phyloP scores from a whole-genome alignment of 2,329 filamentous ascomycete species.

The Colletotrichum graminicola region DNA sequence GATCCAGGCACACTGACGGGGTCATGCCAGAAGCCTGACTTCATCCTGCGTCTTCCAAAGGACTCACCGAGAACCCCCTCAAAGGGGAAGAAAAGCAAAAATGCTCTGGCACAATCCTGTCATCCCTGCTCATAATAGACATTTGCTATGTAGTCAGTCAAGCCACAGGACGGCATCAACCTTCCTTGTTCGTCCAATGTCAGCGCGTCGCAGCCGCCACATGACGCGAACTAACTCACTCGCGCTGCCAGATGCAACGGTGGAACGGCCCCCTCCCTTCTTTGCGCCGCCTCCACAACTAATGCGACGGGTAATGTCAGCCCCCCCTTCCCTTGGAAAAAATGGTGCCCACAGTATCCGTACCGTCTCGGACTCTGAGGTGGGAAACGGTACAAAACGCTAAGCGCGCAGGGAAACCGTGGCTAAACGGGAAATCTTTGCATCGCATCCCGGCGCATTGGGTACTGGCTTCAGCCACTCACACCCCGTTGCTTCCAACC shows the following conservation, averaged over 20 bases:
- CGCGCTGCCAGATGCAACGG: slow-evolving; percentile 38
- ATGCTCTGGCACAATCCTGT: not conserved
- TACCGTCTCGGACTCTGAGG: slow-evolving; percentile 26
- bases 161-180: slow-evolving; percentile 33
- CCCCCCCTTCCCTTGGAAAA: not conserved
- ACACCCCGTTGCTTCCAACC: slow-evolving; percentile 8
- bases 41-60: slow-evolving; percentile 23
- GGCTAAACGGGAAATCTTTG: slow-evolving; percentile 25
- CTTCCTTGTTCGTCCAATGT: slow-evolving; percentile 31
- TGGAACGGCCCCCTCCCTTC: slow-evolving; percentile 33
- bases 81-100: slow-evolving; percentile 1
- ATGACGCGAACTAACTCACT: slow-evolving; percentile 24
- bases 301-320: slow-evolving; percentile 7
- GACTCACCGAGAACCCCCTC: slow-evolving; percentile 14
- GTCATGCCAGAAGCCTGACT: slow-evolving; percentile 29
- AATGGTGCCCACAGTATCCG: slow-evolving; percentile 15
- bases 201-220: slow-evolving; percentile 29
- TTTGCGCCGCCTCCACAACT: slow-evolving; percentile 7
- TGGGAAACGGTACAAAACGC: slow-evolving; percentile 18
- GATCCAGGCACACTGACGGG: slow-evolving; percentile 19
- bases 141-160: not conserved
- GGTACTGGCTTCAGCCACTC: slow-evolving; percentile 34
- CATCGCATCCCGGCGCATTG: slow-evolving; percentile 30
- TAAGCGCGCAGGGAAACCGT: slow-evolving; percentile 5
- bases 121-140: slow-evolving; percentile 1